These are phyloP conservation scores for Suillus paluster DNA, from an alignment of 768 basidiomycete genomes.

Conservation along the genomic window DNA sequence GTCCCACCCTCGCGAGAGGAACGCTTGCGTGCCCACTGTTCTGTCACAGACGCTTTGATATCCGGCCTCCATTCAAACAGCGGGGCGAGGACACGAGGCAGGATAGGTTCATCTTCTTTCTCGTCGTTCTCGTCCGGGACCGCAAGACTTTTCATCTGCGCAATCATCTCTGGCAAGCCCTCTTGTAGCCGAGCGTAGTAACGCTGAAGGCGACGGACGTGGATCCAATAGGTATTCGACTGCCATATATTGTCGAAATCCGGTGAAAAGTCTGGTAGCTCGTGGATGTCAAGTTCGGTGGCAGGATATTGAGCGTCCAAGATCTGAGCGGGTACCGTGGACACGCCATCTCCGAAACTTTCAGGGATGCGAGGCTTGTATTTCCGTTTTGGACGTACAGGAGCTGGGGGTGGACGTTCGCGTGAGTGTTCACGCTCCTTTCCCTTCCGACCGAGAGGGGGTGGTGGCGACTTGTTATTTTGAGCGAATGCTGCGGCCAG, in stretches of 20 bases:
- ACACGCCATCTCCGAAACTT: constrained; percentile 6
- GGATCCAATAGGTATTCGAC: not conserved
- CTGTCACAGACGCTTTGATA: not conserved
- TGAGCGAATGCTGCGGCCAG: not conserved
- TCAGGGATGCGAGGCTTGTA: not conserved
- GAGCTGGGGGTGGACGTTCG: constrained; percentile 1
- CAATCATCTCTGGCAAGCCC: not conserved
- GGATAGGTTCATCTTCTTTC: not conserved
- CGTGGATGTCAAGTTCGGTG: constrained; percentile 2
- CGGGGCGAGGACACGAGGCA: constrained; percentile 2
- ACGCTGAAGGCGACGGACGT: not conserved
- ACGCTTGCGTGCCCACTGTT: not conserved
- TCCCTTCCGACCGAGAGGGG: constrained; percentile 17
- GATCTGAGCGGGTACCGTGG: not conserved
- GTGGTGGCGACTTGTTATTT: not conserved
- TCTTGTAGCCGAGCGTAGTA: not conserved
- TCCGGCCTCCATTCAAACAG: not conserved
- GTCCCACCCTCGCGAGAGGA: no score
- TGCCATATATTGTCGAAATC: not conserved
- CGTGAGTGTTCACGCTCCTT: constrained; percentile 29
- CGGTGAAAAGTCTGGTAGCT: not conserved
- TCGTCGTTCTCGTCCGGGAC: not conserved
- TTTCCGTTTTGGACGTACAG: not conserved
- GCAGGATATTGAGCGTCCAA: constrained; percentile 18
- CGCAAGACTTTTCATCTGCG: not conserved